Conservation (phyloP, 2,329 filamentous ascomycete species). For the Curvularia verruculosa region DNA sequence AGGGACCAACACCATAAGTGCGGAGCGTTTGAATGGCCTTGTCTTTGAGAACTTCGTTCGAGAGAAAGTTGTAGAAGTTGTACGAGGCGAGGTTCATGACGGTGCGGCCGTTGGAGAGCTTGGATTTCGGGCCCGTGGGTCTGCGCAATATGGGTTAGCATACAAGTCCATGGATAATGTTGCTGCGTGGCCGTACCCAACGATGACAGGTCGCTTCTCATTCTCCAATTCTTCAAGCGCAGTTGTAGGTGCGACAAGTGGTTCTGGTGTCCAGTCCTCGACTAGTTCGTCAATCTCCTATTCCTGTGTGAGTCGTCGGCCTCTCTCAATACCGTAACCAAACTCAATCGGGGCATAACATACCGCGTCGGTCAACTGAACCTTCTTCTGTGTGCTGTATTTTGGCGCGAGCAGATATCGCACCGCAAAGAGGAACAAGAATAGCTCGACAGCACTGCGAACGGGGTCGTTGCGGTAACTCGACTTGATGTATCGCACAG, state of each 20-base stretch:
- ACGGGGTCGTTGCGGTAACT: conserved; percentile 98
- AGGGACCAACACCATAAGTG: conserved; percentile 95
- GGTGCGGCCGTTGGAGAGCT: conserved; percentile 84
- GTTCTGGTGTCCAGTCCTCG: conserved; percentile 95
- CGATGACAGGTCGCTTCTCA: conserved; percentile 84
- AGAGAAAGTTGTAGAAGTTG: conserved; percentile 97
- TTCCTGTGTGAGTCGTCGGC: conserved; percentile 18
- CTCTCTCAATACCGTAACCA: neutral
- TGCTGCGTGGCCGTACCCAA: conserved; percentile 67
- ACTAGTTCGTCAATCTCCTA: conserved; percentile 95
- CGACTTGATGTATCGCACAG: conserved; percentile 93
- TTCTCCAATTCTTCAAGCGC: conserved; percentile 78
- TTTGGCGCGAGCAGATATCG: conserved; percentile 89
- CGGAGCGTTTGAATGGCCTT: conserved; percentile 93
- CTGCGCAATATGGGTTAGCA: conserved; percentile 54
- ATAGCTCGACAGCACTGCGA: conserved; percentile 88
- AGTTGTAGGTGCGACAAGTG: conserved; percentile 77
- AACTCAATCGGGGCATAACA: conserved; percentile 19
- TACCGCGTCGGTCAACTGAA: conserved; percentile 83
- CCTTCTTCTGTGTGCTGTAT: conserved; percentile 88
- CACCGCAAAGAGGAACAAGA: conserved; percentile 94
- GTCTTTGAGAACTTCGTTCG: conserved; percentile 90
- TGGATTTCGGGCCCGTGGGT: conserved; percentile 87
- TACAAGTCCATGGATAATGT: neutral
- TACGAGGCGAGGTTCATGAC: conserved; percentile 93